Evolutionary conservation across 495 filamentous ascomycete species (phyloP).

Genomic region (Neurospora sp.): DNA sequence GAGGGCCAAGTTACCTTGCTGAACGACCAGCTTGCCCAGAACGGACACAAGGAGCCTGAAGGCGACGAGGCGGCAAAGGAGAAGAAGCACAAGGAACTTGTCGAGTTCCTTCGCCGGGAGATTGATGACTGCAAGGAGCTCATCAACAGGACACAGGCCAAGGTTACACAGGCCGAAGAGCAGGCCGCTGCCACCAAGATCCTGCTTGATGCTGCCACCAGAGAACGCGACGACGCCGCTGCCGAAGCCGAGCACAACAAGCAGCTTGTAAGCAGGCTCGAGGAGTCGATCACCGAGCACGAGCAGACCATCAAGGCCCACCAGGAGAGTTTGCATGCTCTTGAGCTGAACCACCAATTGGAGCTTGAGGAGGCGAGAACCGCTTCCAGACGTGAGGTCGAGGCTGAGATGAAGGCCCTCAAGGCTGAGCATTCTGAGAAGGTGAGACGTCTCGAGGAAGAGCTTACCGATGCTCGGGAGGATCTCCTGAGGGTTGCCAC

Average conservation of each 20-base stretch:
- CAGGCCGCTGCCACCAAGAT: slow-evolving; percentile 49
- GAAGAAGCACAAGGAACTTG: slow-evolving; percentile 51
- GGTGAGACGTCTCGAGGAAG: slow-evolving; percentile 52
- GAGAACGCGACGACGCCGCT: slow-evolving; percentile 34
- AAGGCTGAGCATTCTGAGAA: slow-evolving; percentile 48
- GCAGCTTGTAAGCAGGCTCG: slow-evolving; percentile 44
- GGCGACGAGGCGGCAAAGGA: slow-evolving; percentile 24
- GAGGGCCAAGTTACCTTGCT: neutral
- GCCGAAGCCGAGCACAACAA: slow-evolving; percentile 41
- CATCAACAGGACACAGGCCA: slow-evolving; percentile 50
- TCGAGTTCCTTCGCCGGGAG: slow-evolving; percentile 58
- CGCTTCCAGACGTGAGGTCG: slow-evolving; percentile 28
- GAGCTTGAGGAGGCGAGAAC: slow-evolving; percentile 41
- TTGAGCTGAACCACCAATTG: slow-evolving; percentile 34
- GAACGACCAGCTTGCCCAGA: slow-evolving; percentile 2
- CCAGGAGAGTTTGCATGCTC: slow-evolving; percentile 35
- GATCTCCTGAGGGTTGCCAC: slow-evolving; percentile 55
- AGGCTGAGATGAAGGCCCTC: slow-evolving; percentile 33
- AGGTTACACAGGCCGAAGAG: slow-evolving; percentile 56
- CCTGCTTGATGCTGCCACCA: slow-evolving; percentile 43
- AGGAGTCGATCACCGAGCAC: slow-evolving; percentile 46
- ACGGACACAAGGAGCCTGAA: slow-evolving; percentile 17
- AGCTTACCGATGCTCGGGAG: slow-evolving; percentile 60
- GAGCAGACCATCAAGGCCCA: slow-evolving; percentile 39
- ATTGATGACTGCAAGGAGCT: slow-evolving; percentile 71